phyloP scores from a whole-genome alignment of 2,329 filamentous ascomycete species.

The Achaetomium macrosporum region DNA sequence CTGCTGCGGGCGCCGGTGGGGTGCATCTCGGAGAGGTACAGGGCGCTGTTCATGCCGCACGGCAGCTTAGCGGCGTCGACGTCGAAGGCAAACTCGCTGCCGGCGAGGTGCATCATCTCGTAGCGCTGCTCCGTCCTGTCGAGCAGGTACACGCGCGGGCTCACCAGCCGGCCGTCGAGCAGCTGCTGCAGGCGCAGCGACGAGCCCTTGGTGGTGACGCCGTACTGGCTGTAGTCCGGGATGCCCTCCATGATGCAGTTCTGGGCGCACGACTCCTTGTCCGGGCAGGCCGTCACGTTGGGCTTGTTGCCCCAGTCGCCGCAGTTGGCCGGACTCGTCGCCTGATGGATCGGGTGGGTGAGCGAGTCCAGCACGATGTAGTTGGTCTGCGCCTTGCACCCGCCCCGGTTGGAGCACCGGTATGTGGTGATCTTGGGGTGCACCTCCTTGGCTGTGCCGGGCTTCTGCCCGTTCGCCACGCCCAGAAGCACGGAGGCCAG shows the following conservation, averaged over 20 bases:
- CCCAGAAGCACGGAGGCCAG: conserved; percentile 12
- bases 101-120: conserved; percentile 50
- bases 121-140: conserved; percentile 47
- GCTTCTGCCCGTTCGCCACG: conserved; percentile 13
- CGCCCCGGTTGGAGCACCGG: conserved; percentile 43
- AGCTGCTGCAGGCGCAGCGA: conserved; percentile 36
- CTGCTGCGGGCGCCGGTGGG: conserved; percentile 46
- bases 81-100: conserved; percentile 57
- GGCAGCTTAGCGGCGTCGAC: conserved; percentile 56
- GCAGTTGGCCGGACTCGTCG: conserved; percentile 10
- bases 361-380: conserved; percentile 46
- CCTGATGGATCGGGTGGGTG: conserved; percentile 20
- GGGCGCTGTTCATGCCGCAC: conserved; percentile 58
- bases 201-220: conserved; percentile 31
- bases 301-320: conserved; percentile 20
- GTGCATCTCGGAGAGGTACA: conserved; percentile 54
- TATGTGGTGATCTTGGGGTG: conserved; percentile 47
- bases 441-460: conserved; percentile 30
- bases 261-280: conserved; percentile 19
- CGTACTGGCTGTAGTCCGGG: conserved; percentile 20
- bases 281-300: conserved; percentile 29
- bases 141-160: conserved; percentile 51
- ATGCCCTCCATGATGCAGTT: conserved; percentile 24
- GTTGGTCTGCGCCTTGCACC: conserved; percentile 42
- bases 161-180: conserved; percentile 16